phyloP scores from a whole-genome alignment of 495 filamentous ascomycete species.

The Neurospora pannonica region DNA sequence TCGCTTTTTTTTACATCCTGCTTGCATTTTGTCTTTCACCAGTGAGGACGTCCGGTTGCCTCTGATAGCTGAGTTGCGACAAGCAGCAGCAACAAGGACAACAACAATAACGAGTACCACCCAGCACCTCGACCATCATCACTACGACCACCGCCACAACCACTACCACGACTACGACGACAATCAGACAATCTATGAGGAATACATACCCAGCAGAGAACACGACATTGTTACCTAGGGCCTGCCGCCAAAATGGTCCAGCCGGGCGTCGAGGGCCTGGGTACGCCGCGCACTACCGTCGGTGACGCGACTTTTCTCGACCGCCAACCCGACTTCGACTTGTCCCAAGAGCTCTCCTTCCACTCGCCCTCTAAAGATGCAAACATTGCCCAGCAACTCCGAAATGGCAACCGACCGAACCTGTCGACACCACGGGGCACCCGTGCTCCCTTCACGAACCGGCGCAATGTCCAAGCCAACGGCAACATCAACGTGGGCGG shows the following conservation, averaged over 20 bases:
- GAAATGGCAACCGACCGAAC: slow-evolving; percentile 49
- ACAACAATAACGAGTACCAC: not conserved
- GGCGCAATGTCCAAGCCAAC: slow-evolving; percentile 53
- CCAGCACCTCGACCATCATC: not conserved
- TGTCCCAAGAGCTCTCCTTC: slow-evolving; percentile 76
- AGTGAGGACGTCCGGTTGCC: not conserved
- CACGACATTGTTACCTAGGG: not conserved
- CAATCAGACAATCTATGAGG: slow-evolving; percentile 1
- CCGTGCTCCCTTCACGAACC: slow-evolving; percentile 56
- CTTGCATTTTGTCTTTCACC: not conserved
- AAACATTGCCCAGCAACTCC: slow-evolving; percentile 58
- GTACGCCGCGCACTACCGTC: slow-evolving; percentile 69
- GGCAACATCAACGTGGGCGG: slow-evolving; percentile 49
- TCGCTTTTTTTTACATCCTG: not conserved
- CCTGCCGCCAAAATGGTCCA: slow-evolving; percentile 30
- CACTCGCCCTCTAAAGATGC: slow-evolving; percentile 74
- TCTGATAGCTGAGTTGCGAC: not conserved
- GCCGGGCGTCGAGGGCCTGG: slow-evolving; percentile 48
- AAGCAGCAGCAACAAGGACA: not conserved
- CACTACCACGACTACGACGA: not conserved
- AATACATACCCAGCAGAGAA: not conserved
- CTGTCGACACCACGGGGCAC: slow-evolving; percentile 58
- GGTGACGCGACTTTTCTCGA: slow-evolving; percentile 73
- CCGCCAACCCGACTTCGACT: slow-evolving; percentile 60
- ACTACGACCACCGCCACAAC: not conserved